Conservation (phyloP, 345 rosid species). For the Balakata baccata region DNA sequence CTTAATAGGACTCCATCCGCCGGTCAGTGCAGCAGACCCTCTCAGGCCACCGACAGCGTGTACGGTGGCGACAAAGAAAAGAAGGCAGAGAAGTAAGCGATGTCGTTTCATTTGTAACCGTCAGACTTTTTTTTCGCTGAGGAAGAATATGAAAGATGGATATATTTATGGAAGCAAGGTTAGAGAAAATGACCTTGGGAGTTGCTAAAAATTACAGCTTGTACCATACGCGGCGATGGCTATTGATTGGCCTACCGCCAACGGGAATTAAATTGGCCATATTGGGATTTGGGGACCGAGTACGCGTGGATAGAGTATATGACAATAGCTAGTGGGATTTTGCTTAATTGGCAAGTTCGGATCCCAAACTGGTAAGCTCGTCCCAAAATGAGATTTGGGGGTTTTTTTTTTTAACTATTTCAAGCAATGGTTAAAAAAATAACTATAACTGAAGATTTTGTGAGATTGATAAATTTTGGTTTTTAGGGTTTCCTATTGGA, state of each 20-base stretch:
- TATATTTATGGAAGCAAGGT: neutral
- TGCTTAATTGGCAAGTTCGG: neutral
- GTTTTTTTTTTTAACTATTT: too few relatives aligned
- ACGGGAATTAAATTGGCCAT: neutral
- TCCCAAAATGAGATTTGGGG: too few relatives aligned
- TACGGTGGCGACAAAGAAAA: neutral
- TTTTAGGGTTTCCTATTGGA: too few relatives aligned
- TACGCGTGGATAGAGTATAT: neutral
- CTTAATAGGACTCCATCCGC: conserved; percentile 13
- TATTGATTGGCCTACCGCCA: neutral
- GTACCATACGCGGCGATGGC: neutral
- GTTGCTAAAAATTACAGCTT: neutral
- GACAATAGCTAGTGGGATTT: neutral
- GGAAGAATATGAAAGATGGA: neutral
- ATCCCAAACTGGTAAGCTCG: too few relatives aligned
- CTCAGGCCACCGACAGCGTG: neutral
- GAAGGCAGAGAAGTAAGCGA: neutral
- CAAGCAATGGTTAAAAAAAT: too few relatives aligned
- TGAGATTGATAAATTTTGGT: too few relatives aligned
- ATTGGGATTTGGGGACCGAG: neutral
- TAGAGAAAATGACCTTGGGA: neutral
- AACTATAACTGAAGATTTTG: too few relatives aligned
- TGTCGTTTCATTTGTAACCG: conserved; percentile 6
- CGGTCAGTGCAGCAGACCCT: neutral
- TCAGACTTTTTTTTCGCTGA: neutral